Base-by-base conservation (phyloP, 805 yeast genomes). In the Dipodascus geniculatus region DNA sequence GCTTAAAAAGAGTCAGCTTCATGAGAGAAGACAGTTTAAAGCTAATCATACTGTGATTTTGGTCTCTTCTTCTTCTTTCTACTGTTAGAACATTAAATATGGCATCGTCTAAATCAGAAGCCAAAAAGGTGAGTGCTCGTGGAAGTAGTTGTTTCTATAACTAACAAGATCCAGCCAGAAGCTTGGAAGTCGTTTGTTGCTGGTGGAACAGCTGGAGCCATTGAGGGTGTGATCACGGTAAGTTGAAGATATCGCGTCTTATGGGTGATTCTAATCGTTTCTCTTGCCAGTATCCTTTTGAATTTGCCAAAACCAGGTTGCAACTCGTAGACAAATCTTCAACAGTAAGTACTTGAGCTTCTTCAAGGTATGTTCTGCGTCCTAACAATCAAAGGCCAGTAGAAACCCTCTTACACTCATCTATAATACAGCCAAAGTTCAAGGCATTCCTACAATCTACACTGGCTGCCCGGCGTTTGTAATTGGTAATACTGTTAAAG, bases 401-500 rank as follows among this genome's bases (percentile, higher is more conserved):
- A 74, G 90, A 60, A 91, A 93, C 65, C 99, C 99, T 33, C 68
- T 91, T 53, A 84, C 81, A 11, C 75, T 91, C 55, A 85, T 93
- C 56, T 80, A 80, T 66, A 83, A 79, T 54, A 80, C 86, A 3
- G 89, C 87, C 16, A 80, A 75, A 60, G 76, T 79, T 2, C 96
- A 90, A 65, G 98, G 99, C 22, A 66, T 85, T 0, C 72, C 79
- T 3, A 74, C 96, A 0, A 70, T 91, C 50, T 91, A 91, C 66
- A 90, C 90, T 3, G 99, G 99, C 16, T 91, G 98, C 73, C 95
- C 96, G 1, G 96, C 97, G 0, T 87, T 89, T 64, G 95, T 91
- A 31, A 84, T 90, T 38, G 99, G 99, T 42, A 91, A 91, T 68
- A 90, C 98, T 0, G 93, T 87, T 54, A 91, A 93, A 68, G 98